Evolutionary conservation across 306 rosid species (phyloP).

Genomic region (Ormosia emarginata): DNA sequence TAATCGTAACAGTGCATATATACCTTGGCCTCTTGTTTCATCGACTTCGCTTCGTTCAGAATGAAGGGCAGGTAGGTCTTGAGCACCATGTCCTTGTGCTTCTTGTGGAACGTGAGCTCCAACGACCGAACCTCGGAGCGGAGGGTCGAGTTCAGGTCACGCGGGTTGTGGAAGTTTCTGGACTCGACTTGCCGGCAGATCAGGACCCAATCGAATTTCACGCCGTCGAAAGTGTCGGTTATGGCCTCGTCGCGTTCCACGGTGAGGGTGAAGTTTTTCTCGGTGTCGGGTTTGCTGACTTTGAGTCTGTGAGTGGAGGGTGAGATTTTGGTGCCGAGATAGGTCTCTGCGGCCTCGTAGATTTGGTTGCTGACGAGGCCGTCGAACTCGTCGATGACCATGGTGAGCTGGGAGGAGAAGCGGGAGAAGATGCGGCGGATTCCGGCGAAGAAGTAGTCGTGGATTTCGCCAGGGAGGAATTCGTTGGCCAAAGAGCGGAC

Average conservation of each 20-base stretch:
- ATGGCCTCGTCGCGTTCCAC: constrained; percentile 45
- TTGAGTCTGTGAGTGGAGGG: constrained; percentile 43
- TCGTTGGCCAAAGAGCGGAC: constrained; percentile 51
- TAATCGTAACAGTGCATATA: too few relatives aligned
- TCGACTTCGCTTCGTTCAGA: constrained; percentile 31
- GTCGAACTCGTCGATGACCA: constrained; percentile 63
- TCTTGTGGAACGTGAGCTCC: constrained; percentile 56
- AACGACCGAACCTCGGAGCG: constrained; percentile 50
- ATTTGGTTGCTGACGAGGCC: constrained; percentile 58
- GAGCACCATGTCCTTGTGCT: constrained; percentile 49
- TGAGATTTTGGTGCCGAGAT: constrained; percentile 51
- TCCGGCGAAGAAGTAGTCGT: constrained; percentile 18
- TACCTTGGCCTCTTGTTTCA: constrained; percentile 47
- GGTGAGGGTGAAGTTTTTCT: constrained; percentile 34
- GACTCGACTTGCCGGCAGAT: constrained; percentile 23
- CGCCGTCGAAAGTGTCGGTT: constrained; percentile 45
- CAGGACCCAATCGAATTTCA: constrained; percentile 49
- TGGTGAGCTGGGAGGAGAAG: constrained; percentile 53
- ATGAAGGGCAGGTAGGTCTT: constrained; percentile 50
- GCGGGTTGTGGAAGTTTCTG: constrained; percentile 13
- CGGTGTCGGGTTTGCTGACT: constrained; percentile 44
- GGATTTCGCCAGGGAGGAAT: constrained; percentile 49
- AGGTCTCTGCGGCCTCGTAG: constrained; percentile 59
- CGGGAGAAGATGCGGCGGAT: constrained; percentile 22
- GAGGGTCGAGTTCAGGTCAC: constrained; percentile 30